phyloP scores from a whole-genome alignment of 2,329 filamentous ascomycete species.

The Simplicillium sp. region DNA sequence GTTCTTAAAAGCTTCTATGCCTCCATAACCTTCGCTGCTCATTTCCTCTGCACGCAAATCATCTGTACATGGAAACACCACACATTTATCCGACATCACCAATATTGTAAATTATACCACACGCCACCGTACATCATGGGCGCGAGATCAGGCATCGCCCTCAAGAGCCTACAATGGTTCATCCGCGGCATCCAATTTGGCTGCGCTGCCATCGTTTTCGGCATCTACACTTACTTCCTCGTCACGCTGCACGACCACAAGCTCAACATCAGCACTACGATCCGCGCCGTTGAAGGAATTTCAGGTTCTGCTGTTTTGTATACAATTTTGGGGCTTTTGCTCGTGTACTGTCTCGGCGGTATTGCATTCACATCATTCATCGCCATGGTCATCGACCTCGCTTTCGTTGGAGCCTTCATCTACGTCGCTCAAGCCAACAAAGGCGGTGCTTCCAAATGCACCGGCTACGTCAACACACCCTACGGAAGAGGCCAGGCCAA shows the following conservation, averaged over 20 bases:
- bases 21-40: too few relatives aligned
- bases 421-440: constrained; percentile 72
- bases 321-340: constrained; percentile 58
- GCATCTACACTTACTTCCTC: constrained; percentile 78
- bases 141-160: constrained; percentile 22
- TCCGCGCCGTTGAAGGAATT: constrained; percentile 70
- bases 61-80: too few relatives aligned
- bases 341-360: constrained; percentile 74
- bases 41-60: too few relatives aligned
- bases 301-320: constrained; percentile 68
- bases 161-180: constrained; percentile 61
- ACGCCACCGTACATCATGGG: too few relatives aligned
- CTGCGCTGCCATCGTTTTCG: constrained; percentile 64
- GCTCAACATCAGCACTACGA: constrained; percentile 50
- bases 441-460: constrained; percentile 57
- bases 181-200: constrained; percentile 67
- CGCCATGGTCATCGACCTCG: constrained; percentile 66
- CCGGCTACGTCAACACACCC: constrained; percentile 49
- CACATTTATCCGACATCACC: not conserved
- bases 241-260: constrained; percentile 59
- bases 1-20: too few relatives aligned
- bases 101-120: not conserved
- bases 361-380: constrained; percentile 62
- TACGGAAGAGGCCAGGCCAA: constrained; percentile 55
- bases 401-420: constrained; percentile 68